These are phyloP conservation scores for Apiospora koreana DNA, from an alignment of 2,329 filamentous ascomycete genomes.

Conservation along the genomic window DNA sequence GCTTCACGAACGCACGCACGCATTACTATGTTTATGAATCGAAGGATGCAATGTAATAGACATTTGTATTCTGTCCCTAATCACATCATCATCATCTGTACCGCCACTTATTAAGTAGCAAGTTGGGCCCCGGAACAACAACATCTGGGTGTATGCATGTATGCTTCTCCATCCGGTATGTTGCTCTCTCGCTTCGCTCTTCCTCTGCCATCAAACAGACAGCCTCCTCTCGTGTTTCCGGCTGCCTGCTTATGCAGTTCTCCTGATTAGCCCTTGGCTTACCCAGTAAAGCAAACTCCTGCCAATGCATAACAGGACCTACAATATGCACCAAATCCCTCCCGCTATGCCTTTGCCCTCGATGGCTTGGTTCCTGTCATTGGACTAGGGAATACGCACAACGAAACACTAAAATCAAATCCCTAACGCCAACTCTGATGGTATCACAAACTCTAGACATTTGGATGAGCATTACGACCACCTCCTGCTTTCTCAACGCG, in stretches of 20 bases:
- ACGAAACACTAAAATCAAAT: neutral
- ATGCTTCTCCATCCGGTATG: neutral
- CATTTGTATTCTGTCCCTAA: neutral
- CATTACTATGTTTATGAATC: neutral
- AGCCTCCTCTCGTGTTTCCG: neutral
- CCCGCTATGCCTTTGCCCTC: neutral
- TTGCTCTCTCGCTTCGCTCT: neutral
- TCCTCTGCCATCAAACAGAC: neutral
- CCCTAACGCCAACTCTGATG: neutral
- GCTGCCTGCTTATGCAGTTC: neutral
- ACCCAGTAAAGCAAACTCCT: conserved; percentile 7
- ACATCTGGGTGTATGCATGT: neutral
- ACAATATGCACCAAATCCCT: conserved; percentile 8
- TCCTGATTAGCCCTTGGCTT: conserved; percentile 8
- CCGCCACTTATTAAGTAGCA: neutral
- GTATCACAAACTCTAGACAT: conserved; percentile 8
- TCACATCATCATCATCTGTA: neutral
- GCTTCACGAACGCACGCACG: neutral
- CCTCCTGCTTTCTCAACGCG: neutral
- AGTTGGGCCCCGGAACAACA: neutral
- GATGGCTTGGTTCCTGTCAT: neutral
- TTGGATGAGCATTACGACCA: neutral
- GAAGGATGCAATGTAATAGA: neutral
- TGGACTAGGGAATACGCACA: neutral
- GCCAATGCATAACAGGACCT: conserved; percentile 2